These are phyloP conservation scores for Diaporthe aspalathi DNA, from an alignment of 2,329 filamentous ascomycete genomes.

Conservation along the genomic window DNA sequence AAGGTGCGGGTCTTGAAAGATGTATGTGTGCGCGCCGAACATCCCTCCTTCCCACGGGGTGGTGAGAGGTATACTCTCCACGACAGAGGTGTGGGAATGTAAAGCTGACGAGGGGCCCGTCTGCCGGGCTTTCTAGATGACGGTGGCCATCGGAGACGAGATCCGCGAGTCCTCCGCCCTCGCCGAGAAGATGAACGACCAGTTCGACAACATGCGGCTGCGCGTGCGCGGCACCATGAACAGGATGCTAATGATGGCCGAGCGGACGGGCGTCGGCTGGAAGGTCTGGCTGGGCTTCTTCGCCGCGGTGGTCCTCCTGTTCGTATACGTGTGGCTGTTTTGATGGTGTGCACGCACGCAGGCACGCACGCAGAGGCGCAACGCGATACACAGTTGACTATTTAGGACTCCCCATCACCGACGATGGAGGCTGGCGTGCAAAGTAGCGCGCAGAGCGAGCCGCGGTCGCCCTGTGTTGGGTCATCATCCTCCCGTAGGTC, in stretches of 20 bases:
- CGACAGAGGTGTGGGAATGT: no score
- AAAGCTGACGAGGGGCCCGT: conserved; percentile 18
- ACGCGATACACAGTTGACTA: not conserved
- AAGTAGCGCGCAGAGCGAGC: not conserved
- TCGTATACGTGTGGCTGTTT: conserved; percentile 93
- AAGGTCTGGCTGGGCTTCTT: conserved; percentile 94
- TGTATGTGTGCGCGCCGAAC: conserved; percentile 64
- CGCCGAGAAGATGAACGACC: conserved; percentile 95
- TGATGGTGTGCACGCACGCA: conserved; percentile 54
- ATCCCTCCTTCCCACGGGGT: not conserved
- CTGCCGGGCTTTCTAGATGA: conserved; percentile 69
- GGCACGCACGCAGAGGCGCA: not conserved
- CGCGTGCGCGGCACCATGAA: conserved; percentile 94
- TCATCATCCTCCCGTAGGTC: not conserved
- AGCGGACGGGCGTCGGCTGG: conserved; percentile 95
- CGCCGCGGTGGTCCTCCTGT: conserved; percentile 81
- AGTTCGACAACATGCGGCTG: conserved; percentile 86
- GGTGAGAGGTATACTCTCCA: not conserved
- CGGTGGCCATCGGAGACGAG: conserved; percentile 91
- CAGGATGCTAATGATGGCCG: conserved; percentile 94
- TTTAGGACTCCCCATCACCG: not conserved
- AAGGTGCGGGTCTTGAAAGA: conserved; percentile 92
- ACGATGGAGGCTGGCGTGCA: not conserved
- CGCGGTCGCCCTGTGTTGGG: not conserved
- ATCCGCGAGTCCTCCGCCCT: conserved; percentile 90